Evolutionary conservation across 306 rosid genomes (phyloP).

Genomic region (Trifolium subterraneum): DNA sequence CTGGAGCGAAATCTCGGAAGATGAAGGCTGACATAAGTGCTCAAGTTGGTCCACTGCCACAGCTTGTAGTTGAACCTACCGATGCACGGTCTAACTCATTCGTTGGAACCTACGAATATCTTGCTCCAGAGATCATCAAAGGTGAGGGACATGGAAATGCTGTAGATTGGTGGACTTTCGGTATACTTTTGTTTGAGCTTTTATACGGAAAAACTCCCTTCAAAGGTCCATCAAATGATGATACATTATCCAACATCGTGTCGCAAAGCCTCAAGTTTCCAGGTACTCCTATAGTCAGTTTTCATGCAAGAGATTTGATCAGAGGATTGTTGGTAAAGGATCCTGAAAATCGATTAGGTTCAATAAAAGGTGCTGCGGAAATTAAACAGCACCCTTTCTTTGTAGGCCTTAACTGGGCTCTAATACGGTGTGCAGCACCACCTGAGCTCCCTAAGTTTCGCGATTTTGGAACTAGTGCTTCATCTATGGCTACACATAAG

Average conservation of each 20-base stretch:
- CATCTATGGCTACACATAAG: constrained; percentile 52
- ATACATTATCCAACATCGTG: constrained; percentile 77
- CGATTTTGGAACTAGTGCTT: constrained; percentile 56
- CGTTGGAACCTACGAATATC: constrained; percentile 97
- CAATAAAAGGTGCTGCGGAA: constrained; percentile 91
- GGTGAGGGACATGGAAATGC: constrained; percentile 91
- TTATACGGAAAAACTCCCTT: constrained; percentile 94
- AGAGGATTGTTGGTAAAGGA: constrained; percentile 83
- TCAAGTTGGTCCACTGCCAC: constrained; percentile 82
- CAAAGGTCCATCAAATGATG: constrained; percentile 83
- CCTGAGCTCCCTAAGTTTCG: constrained; percentile 82
- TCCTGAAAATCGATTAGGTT: constrained; percentile 90
- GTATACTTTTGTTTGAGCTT: constrained; percentile 87
- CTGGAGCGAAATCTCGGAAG: constrained; percentile 80
- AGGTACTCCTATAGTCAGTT: constrained; percentile 78
- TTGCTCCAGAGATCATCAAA: constrained; percentile 92
- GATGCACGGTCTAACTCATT: constrained; percentile 90
- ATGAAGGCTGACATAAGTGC: constrained; percentile 65
- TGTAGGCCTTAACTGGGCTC: constrained; percentile 96
- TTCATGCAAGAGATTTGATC: constrained; percentile 89
- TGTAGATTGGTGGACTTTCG: constrained; percentile 99
- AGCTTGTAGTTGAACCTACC: constrained; percentile 92
- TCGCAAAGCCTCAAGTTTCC: constrained; percentile 91
- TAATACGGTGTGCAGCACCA: constrained; percentile 87
- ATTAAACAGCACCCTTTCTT: constrained; percentile 95